phyloP scores from a whole-genome alignment of 78 protist genomes.

The slime mould (Dictyostelium discoideum) region dicty_2.7 NC_007089.4:3785501-3786000 shows the following conservation, averaged over 20 bases:
- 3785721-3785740: constrained; percentile 19
- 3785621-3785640: not conserved
- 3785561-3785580: not conserved
- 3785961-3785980: no score
- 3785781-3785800: not conserved
- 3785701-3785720: not conserved
- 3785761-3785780: not conserved
- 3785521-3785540: constrained; percentile 45
- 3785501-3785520: constrained; percentile 45
- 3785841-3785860: not conserved
- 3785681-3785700: constrained; percentile 44
- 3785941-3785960: not conserved
- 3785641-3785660: not conserved
- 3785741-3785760: constrained; percentile 65
- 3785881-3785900: constrained; percentile 35
- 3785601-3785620: not conserved
- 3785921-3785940: not conserved
- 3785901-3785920: not conserved
- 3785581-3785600: not conserved
- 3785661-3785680: constrained; percentile 30
- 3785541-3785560: constrained; percentile 34
- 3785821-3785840: not conserved
- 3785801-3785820: constrained; percentile 43
- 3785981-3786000: not conserved
- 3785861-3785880: not conserved